Evolutionary conservation across 1,284 basidiomycete genomes (phyloP).

Genomic region (Moniliophthora roreri): DNA sequence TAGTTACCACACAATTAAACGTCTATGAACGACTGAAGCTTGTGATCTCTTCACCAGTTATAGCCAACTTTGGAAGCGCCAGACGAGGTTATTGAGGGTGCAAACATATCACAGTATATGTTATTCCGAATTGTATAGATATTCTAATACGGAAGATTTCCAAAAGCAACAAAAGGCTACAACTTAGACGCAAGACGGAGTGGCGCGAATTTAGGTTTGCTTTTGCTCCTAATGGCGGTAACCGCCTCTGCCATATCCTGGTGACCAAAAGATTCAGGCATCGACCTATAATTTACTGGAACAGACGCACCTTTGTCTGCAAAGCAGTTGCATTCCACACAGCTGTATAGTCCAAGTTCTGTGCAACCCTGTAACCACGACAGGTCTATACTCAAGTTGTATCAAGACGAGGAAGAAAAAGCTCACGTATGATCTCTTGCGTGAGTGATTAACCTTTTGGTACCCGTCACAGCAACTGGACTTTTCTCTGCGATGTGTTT

Average conservation of each 20-base stretch:
- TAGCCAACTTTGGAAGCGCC: too few relatives aligned
- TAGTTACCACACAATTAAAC: too few relatives aligned
- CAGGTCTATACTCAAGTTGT: neutral
- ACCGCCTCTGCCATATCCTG: slow-evolving; percentile 36
- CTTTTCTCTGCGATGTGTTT: slow-evolving; percentile 73
- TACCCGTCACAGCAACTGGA: slow-evolving; percentile 78
- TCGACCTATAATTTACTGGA: neutral
- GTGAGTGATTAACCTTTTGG: slow-evolving; percentile 79
- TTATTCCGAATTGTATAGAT: too few relatives aligned
- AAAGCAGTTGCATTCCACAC: slow-evolving; percentile 76
- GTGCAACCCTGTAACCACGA: slow-evolving; percentile 75
- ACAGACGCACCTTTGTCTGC: slow-evolving; percentile 59
- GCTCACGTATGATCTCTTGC: slow-evolving; percentile 75
- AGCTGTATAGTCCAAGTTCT: slow-evolving; percentile 79
- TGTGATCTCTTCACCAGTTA: too few relatives aligned
- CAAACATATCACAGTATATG: too few relatives aligned
- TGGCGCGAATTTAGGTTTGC: slow-evolving; percentile 28
- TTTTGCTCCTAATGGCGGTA: slow-evolving; percentile 27
- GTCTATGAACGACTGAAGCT: too few relatives aligned
- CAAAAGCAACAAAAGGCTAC: too few relatives aligned
- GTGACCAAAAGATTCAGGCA: neutral
- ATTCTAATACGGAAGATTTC: too few relatives aligned
- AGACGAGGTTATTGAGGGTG: too few relatives aligned
- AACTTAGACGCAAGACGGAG: slow-evolving; percentile 24
- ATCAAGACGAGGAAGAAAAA: neutral